Percentiles rank a stretch among this genome's conserved stretches.
phyloP scores from a whole-genome alignment of 345 rosid species.

The Pelargonium nanum region DNA sequence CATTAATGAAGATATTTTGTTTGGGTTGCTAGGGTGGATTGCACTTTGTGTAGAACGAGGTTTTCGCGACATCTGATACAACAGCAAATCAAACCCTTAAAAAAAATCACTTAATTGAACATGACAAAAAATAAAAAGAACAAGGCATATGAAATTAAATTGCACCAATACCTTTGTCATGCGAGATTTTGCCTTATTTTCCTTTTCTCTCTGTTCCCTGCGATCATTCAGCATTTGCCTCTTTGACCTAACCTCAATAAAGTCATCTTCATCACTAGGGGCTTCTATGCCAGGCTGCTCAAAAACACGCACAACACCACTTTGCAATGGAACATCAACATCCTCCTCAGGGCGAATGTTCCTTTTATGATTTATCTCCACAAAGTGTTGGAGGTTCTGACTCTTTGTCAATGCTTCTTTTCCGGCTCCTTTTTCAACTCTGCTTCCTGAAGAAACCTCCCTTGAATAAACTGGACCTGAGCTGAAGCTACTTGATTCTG shows the following conservation, averaged over 20 bases:
- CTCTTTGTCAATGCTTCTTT: constrained; percentile 39
- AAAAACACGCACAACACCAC: constrained; percentile 65
- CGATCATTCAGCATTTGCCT: constrained; percentile 95
- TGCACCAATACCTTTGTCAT: constrained; percentile 50
- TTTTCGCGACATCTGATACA: constrained; percentile 51
- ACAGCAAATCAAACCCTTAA: constrained; percentile 15
- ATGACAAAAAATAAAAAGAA: constrained; percentile 6
- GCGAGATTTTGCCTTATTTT: constrained; percentile 78
- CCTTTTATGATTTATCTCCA: constrained; percentile 42
- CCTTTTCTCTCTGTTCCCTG: constrained; percentile 94
- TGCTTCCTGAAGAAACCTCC: constrained; percentile 37
- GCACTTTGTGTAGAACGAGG: constrained; percentile 36
- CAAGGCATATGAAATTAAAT: constrained; percentile 5
- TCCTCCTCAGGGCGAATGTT: constrained; percentile 33
- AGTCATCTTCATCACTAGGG: constrained; percentile 89
- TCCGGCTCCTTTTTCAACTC: constrained; percentile 34
- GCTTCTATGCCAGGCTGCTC: constrained; percentile 90
- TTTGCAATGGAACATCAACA: constrained; percentile 66
- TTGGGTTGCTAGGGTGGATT: constrained; percentile 24
- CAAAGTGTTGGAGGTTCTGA: constrained; percentile 28
- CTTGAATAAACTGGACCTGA: constrained; percentile 21
- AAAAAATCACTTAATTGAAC: not conserved
- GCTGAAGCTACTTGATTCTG: constrained; percentile 37
- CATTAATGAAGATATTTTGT: constrained; percentile 29
- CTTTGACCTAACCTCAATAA: constrained; percentile 96